A percentile compares a stretch with the other conserved stretches of the same genome.
Conservation (phyloP, 768 basidiomycete genomes). For the Rhodotorula sphaerocarpa region DNA sequence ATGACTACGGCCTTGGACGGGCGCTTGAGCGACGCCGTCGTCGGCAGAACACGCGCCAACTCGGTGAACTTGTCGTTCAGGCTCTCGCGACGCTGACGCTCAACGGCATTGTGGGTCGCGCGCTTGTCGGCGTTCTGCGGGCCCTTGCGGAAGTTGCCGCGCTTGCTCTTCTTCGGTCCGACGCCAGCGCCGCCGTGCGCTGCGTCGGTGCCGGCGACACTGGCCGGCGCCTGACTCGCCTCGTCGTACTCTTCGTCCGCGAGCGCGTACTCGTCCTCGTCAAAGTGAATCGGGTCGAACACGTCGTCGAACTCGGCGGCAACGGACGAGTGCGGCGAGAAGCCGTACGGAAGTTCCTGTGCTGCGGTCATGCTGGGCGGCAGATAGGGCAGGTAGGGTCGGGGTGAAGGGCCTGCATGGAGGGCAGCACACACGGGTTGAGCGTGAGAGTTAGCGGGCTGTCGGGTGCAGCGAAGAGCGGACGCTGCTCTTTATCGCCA, state of each 20-base stretch:
- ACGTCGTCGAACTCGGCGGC: slow-evolving; percentile 24
- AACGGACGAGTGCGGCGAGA: slow-evolving; percentile 18
- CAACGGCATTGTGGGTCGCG: slow-evolving; percentile 94
- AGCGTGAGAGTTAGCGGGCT: no score
- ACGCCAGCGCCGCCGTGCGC: not conserved
- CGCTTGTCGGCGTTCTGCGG: slow-evolving; percentile 69
- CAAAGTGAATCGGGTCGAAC: slow-evolving; percentile 15
- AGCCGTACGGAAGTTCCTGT: slow-evolving; percentile 26
- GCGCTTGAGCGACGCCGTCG: slow-evolving; percentile 79
- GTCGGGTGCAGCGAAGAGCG: no score
- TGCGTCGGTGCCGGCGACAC: not conserved
- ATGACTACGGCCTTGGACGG: slow-evolving; percentile 96
- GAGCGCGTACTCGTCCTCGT: slow-evolving; percentile 7
- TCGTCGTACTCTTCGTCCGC: slow-evolving; percentile 14
- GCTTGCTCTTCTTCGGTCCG: slow-evolving; percentile 10
- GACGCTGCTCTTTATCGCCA: no score
- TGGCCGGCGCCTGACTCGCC: not conserved
- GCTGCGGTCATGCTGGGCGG: slow-evolving; percentile 18
- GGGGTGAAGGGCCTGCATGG: no score
- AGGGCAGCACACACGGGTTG: no score
- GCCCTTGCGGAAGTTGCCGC: slow-evolving; percentile 23
- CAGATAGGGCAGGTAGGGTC: no score
- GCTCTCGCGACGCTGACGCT: slow-evolving; percentile 84
- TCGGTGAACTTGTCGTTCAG: slow-evolving; percentile 71
- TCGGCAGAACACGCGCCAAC: slow-evolving; percentile 81